Evolutionary conservation across 225 moss, liverwort and hornwort genomes (phyloP).

Genomic region (Marchantia polymorpha): DNA sequence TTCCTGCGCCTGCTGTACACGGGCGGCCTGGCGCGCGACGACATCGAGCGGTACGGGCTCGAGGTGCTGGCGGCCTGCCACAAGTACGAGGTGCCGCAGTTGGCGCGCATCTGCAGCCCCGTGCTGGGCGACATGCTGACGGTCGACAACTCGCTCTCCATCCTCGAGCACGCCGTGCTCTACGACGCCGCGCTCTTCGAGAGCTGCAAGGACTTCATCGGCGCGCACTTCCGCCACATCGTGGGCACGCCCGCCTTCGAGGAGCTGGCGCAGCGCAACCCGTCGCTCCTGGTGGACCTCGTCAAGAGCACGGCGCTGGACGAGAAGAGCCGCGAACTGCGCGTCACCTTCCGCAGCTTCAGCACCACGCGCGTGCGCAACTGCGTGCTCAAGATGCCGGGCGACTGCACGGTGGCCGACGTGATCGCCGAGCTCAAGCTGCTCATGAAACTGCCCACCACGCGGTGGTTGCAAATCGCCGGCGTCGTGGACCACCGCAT

Average conservation of each 20-base stretch:
- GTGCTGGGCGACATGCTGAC: slow-evolving; percentile 39
- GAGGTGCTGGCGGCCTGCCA: slow-evolving; percentile 44
- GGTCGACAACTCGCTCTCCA: slow-evolving; percentile 34
- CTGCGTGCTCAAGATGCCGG: slow-evolving; percentile 31
- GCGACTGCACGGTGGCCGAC: slow-evolving; percentile 30
- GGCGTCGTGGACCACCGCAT: slow-evolving; percentile 42
- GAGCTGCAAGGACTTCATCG: slow-evolving; percentile 42
- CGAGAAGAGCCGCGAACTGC: slow-evolving; percentile 33
- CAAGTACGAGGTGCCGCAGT: slow-evolving; percentile 44
- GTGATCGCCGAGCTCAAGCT: slow-evolving; percentile 37
- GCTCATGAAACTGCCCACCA: slow-evolving; percentile 33
- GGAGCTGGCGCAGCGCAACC: slow-evolving; percentile 36
- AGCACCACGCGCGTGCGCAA: slow-evolving; percentile 28
- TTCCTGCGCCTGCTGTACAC: slow-evolving; percentile 41
- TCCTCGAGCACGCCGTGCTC: slow-evolving; percentile 37
- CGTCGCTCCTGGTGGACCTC: slow-evolving; percentile 35
- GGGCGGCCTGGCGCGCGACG: slow-evolving; percentile 29
- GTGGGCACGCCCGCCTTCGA: slow-evolving; percentile 30
- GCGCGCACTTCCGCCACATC: slow-evolving; percentile 23
- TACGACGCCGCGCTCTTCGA: slow-evolving; percentile 36
- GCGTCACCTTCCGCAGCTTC: slow-evolving; percentile 34
- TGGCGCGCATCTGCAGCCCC: slow-evolving; percentile 40
- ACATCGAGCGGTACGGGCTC: slow-evolving; percentile 33
- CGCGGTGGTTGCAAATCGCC: slow-evolving; percentile 41
- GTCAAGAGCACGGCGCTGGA: slow-evolving; percentile 36